Conservation (phyloP, 2,329 filamentous ascomycete species). For the Alternaria sp. region DNA sequence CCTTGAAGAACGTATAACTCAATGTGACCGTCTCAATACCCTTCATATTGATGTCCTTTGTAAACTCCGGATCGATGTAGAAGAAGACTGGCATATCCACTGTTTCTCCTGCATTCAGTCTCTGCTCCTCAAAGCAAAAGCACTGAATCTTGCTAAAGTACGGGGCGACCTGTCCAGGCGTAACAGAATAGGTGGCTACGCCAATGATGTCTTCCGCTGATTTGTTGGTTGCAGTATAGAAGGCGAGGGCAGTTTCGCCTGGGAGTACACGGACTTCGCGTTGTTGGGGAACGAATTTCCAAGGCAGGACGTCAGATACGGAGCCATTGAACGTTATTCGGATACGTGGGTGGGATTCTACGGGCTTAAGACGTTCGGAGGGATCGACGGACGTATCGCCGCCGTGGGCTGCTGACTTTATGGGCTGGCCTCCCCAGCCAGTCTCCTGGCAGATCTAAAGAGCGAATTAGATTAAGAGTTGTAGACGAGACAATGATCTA, state of each 20-base stretch:
- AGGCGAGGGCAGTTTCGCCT: conserved; percentile 94
- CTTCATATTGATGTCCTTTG: conserved; percentile 91
- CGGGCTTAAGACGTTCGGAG: conserved; percentile 78
- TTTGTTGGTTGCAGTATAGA: conserved; percentile 95
- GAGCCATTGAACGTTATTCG: conserved; percentile 96
- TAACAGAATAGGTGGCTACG: conserved; percentile 97
- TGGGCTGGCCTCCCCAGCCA: conserved; percentile 91
- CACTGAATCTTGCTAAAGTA: conserved; percentile 99
- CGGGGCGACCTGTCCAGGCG: conserved; percentile 90
- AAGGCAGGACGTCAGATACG: conserved; percentile 92
- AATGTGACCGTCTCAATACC: conserved; percentile 94
- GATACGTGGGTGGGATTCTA: conserved; percentile 82
- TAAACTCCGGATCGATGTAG: conserved; percentile 95
- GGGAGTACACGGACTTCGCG: conserved; percentile 94
- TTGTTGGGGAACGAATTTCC: conserved; percentile 98
- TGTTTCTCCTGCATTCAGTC: conserved; percentile 91
- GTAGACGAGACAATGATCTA: background rate
- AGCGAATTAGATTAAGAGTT: conserved; percentile 11
- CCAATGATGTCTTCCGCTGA: conserved; percentile 94
- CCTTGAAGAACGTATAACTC: conserved; percentile 98
- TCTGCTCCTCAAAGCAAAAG: conserved; percentile 97
- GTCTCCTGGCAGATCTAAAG: conserved; percentile 80
- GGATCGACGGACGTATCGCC: conserved; percentile 67
- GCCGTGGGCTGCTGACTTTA: conserved; percentile 77
- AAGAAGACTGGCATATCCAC: conserved; percentile 99